Evolutionary conservation across 1,284 basidiomycete species (phyloP), one percentile per base, ranked within the genome.

Genomic region (Cystobasidium sp.): DNA sequence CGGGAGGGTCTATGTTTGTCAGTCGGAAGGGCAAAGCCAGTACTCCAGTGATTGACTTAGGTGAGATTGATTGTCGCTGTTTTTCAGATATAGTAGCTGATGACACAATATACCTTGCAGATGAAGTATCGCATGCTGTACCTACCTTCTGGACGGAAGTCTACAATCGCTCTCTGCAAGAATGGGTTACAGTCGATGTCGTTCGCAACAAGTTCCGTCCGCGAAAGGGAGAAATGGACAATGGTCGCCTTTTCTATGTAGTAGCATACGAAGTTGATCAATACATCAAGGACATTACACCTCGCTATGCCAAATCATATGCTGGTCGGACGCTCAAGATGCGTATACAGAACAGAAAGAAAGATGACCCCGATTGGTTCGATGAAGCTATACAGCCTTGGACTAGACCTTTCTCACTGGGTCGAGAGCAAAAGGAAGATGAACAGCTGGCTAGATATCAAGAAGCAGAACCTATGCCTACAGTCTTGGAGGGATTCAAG

Each of bases 91-190:
- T 56, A 2, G 20, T 20, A 31, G n/a, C 47, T 31, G 14, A 52
- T 37, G 51, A 22, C 14, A 51, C 20, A 52, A 12, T n/a, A 53
- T 20, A 43, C 18, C 16, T 16, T 12, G 7, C 47, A 56, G 70
- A 73, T 12, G 69, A 76, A 20, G 44, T 53, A 1, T 51, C 59
- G 10, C 18, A 51, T 6, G 20, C 52, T 9, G 65, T 62, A 1
- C 97, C 96, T 0, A 90, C 96, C 2, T 93, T 95, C 82, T 99
- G 96, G 97, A 93, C 92, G 0, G 97, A 99, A 82, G 92, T 97
- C 0, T 99, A 95, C 83, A 95, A 92, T 39, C 89, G 92, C 20
- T 89, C 94, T 0, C 94, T 97, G 83, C 89, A 88, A 58, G 88
- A 89, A 52, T 99, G 96, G 96, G 85, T 98, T 20, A 91, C 94